phyloP scores from a whole-genome alignment of 2,329 filamentous ascomycete species.

The Knoxdaviesia proteae region DNA sequence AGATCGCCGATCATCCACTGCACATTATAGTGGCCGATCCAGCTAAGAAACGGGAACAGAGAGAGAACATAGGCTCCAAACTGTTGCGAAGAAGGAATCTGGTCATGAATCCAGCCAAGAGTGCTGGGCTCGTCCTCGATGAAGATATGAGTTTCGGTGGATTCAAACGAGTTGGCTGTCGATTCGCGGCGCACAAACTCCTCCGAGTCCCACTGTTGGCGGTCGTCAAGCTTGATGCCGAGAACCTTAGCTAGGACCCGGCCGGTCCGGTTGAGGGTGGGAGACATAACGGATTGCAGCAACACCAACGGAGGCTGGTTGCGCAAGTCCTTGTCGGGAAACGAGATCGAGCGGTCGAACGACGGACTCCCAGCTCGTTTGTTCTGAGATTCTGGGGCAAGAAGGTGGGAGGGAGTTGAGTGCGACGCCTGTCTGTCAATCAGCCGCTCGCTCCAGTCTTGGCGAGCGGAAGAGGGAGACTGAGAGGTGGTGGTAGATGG shows the following conservation, averaged over 20 bases:
- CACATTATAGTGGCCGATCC: conserved; percentile 74
- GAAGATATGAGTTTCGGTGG: conserved; percentile 46
- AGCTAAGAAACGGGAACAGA: conserved; percentile 74
- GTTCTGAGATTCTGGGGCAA: no score
- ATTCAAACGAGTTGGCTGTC: conserved; percentile 44
- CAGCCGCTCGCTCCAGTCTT: no score
- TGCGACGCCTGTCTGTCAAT: no score
- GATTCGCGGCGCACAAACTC: conserved; percentile 60
- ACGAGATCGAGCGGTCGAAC: no score
- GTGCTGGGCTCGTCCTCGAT: conserved; percentile 64
- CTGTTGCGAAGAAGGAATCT: conserved; percentile 37
- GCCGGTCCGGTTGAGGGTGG: conserved; percentile 36
- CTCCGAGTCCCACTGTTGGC: conserved; percentile 24
- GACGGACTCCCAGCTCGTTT: no score
- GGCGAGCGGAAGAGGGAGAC: background rate
- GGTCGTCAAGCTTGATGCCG: conserved; percentile 57
- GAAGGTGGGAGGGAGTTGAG: no score
- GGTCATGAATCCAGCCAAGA: conserved; percentile 46
- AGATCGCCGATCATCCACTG: conserved; percentile 82
- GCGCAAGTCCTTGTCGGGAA: no score
- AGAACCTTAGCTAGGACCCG: conserved; percentile 57
- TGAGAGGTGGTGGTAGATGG: conserved; percentile 1
- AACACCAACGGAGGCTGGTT: no score
- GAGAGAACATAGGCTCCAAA: conserved; percentile 40
- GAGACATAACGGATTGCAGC: conserved; percentile 12